Percentiles rank a stretch among this genome's conserved stretches.
Evolutionary conservation across 441 rosid genomes (phyloP).

Genomic region (Eugenia klotzschiana): DNA sequence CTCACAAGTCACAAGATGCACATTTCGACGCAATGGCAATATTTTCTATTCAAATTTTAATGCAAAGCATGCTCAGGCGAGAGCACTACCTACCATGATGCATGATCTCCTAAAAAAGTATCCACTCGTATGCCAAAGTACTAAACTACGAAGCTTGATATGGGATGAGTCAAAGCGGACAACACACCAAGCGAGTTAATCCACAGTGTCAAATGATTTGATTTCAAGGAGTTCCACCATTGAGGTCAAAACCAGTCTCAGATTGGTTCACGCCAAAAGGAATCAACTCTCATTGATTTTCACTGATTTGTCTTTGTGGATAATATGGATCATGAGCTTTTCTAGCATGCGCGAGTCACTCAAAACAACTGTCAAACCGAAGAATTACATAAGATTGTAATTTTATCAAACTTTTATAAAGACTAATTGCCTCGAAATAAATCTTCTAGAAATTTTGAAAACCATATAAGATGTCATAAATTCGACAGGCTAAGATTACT

Average conservation of each 20-base stretch:
- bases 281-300: neutral
- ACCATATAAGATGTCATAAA: too few relatives aligned
- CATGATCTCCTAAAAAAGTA: neutral
- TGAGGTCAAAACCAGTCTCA: neutral
- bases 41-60: neutral
- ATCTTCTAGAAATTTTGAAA: too few relatives aligned
- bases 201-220: neutral
- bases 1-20: neutral
- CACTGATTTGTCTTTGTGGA: too few relatives aligned
- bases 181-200: neutral
- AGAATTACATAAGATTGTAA: neutral
- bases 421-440: neutral
- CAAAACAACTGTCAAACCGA: neutral
- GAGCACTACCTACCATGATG: neutral
- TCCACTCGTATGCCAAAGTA: neutral
- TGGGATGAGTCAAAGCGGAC: neutral
- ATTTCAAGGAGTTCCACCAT: neutral
- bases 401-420: neutral
- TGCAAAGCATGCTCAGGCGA: neutral
- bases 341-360: too few relatives aligned
- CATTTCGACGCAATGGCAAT: neutral
- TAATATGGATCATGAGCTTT: too few relatives aligned
- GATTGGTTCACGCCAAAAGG: neutral
- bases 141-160: neutral
- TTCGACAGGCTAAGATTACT: neutral